Evolutionary conservation across 2,329 filamentous ascomycete species (phyloP), one percentile per base, ranked within the genome.

Genomic region (Penicillium oxalicum): DNA sequence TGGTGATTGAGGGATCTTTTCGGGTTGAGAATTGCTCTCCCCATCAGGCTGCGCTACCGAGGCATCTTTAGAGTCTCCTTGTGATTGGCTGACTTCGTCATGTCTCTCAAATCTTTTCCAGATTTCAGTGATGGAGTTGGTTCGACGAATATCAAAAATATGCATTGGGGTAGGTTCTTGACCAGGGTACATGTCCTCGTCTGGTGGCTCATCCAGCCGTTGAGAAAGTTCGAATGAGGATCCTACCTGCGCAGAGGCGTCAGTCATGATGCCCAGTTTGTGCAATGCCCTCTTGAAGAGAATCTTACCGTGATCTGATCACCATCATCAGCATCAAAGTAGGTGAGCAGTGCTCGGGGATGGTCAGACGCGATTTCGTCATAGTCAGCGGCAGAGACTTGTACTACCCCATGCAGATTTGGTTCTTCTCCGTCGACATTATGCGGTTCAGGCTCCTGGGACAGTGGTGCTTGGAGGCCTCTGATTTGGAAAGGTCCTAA

Each of bases 241-340:
- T 35, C 74, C 74, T 50, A 76, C 69, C 71, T 74, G 45, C 28
- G 26, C 35, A 39, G 28, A 40, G 44, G 6, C 12, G 47, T 64
- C 46, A 65, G 56, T 32, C 29, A 6, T 34, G 26, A 13, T 27
- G 28, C 32, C 24, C 32, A 13, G 11, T 32, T 11, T 25, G 4
- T 12, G 9, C 8, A 12, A 4, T 32, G 8, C 2, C 3, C 5
- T 12, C 13, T 32, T 26, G 27, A 4, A 32, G 9, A 34, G 33
- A 26, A 24, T 59, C 68, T 61, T 57, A 74, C 73, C 5, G 70
- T 75, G 47, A 76, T 72, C 29, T 75, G 71, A 27, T 74, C 70
- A 53, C 75, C 74, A 51, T 75, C 72, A 51, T 75, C 73, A 9
- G 73, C 69, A 56, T 76, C 74, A 45, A 70, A 42, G 50, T 76